Base-by-base conservation (phyloP, 169 alveolate genomes). In the Plasmodium coatneyi region DNA sequence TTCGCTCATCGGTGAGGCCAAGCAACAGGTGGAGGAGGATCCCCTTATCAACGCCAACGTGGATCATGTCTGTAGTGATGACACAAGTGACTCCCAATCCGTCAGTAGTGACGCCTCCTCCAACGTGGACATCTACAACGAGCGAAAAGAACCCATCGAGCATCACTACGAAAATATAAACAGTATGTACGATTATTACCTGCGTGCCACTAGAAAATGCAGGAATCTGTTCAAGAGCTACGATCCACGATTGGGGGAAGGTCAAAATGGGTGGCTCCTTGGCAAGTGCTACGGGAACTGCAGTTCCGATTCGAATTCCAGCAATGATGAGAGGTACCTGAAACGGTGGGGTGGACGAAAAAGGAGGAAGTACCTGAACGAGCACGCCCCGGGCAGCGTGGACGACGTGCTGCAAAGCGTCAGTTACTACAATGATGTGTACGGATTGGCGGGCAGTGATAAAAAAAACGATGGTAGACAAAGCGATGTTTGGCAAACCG, bases 231-330 rank as follows among this genome's bases (percentile, higher is more conserved):
- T 78, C 49, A 89, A 89, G 71, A 79, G 81, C 54, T 89, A 89
- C 46, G 94, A 89, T 32, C 46, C 71, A 32, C 81, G 82, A 12
- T 14, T 78, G 32, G 91, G 80, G 12, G 76, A 86, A n/a, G 86
- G 49, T 34, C n/a, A 25, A 12, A 28, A 78, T 36, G 43, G 41
- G 43, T 25, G 34, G 4, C 30, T 79, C 5, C 32, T 79, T 39
- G 28, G 46, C 66, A 89, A 89, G 39, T 89, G 83, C 28, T 89
- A 79, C 34, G 94, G 83, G 25, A 89, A 79, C 49, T 78, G 82
- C 39, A 89, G 90, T 34, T 89, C 94, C 16, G 94, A 89, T 66
- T 89, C 94, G 16, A 89, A 89, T 41, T 30, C 83, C 5, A 89
- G 94, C 72, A 43, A 66, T 25, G 94, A 89, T 32, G 71, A 32